These are phyloP conservation scores for Botrytis pseudocinerea DNA, from an alignment of 2,329 filamentous ascomycete species.

Conservation along the genomic window DNA sequence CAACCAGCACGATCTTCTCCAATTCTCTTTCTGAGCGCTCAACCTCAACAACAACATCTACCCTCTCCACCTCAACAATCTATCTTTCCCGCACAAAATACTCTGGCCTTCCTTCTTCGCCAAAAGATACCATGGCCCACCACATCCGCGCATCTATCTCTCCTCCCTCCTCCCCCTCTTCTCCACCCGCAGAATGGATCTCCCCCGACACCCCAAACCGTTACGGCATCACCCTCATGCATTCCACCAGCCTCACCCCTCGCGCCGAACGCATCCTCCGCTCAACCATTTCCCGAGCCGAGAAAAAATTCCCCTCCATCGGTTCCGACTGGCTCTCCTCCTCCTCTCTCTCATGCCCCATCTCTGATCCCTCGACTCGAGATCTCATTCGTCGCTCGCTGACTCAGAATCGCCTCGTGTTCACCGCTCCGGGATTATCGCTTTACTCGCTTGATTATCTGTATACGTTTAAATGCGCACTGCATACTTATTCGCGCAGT, in stretches of 20 bases:
- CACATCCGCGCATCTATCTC: conserved; percentile 6
- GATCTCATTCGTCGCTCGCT: conserved; percentile 58
- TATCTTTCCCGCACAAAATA: conserved; percentile 33
- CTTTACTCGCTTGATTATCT: conserved; percentile 61
- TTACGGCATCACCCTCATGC: conserved; percentile 52
- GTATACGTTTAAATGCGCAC: conserved; percentile 63
- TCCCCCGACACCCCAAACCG: conserved; percentile 41
- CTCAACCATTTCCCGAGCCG: conserved; percentile 53
- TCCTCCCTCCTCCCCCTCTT: conserved; percentile 28
- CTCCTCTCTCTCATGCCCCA: conserved; percentile 45
- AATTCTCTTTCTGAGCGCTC: conserved; percentile 24
- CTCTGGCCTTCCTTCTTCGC: conserved; percentile 34
- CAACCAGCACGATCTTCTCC: conserved; percentile 22
- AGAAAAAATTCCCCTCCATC: conserved; percentile 48
- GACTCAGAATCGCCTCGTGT: conserved; percentile 61
- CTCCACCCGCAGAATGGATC: conserved; percentile 36
- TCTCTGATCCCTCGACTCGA: conserved; percentile 49
- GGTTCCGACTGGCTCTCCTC: conserved; percentile 38
- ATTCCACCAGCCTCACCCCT: conserved; percentile 49
- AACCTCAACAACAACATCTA: conserved; percentile 22
- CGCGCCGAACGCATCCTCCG: conserved; percentile 52
- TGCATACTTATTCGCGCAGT: conserved; percentile 57
- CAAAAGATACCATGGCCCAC: conserved; percentile 27
- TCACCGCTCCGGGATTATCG: conserved; percentile 59
- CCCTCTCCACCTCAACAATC: conserved; percentile 23